phyloP scores from a whole-genome alignment of 257 asterid species.

The Penstemon newberryi region DNA sequence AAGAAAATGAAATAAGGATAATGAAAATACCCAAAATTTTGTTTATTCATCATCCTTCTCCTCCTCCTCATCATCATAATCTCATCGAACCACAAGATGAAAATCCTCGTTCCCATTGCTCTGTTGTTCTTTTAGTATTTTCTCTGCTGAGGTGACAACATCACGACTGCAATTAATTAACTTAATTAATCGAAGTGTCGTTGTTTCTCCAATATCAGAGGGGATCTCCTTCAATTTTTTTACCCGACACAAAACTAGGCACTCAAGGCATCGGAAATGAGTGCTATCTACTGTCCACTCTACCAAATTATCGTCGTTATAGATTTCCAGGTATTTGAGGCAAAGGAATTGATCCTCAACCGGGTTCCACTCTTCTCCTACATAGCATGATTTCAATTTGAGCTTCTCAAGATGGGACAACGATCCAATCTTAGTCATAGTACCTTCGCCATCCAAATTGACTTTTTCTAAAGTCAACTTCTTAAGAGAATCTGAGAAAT shows the following conservation, averaged over 20 bases:
- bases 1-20: no score
- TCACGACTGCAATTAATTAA: neutral
- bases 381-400: neutral
- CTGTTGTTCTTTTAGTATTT: constrained; percentile 24
- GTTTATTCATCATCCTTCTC: no score
- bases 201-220: constrained; percentile 10
- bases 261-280: constrained; percentile 26
- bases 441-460: constrained; percentile 11
- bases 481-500: constrained; percentile 17
- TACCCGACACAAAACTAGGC: neutral
- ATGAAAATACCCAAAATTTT: no score
- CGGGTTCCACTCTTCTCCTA: constrained; percentile 21
- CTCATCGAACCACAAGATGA: neutral
- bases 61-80: no score
- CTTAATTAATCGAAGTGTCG: constrained; percentile 19
- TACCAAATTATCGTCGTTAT: neutral
- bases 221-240: constrained; percentile 16
- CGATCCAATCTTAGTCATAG: constrained; percentile 7
- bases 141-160: neutral
- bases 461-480: neutral
- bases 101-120: constrained; percentile 17
- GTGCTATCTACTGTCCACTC: constrained; percentile 11
- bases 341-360: neutral
- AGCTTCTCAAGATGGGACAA: constrained; percentile 28
- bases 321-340: constrained; percentile 8